Evolutionary conservation across 257 asterid genomes (phyloP).

Genomic region (Primulina eburnea): DNA sequence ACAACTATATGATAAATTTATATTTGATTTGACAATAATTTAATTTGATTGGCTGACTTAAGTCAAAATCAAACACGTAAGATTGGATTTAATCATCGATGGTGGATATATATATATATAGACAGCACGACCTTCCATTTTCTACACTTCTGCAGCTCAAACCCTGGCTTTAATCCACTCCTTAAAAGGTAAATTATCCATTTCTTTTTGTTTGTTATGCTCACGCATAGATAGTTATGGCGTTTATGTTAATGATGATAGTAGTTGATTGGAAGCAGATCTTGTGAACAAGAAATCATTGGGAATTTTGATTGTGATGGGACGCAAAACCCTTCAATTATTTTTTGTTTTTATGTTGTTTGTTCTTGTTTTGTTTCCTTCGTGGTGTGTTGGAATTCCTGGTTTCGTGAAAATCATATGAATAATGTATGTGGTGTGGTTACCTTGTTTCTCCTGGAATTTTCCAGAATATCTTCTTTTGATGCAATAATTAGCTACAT

Average conservation of each 20-base stretch:
- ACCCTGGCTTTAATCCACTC: neutral
- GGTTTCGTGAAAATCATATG: constrained; percentile 10
- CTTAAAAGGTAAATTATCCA: neutral
- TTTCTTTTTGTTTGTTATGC: neutral
- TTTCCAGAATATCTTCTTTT: neutral
- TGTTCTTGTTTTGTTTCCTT: neutral
- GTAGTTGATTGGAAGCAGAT: constrained; percentile 17
- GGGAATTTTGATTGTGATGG: constrained; percentile 11
- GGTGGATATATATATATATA: neutral
- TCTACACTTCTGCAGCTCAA: neutral
- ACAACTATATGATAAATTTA: too few species aligned
- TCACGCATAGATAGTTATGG: neutral
- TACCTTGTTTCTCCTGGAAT: neutral
- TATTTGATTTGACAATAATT: too few species aligned
- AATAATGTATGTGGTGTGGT: neutral
- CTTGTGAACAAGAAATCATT: constrained; percentile 14
- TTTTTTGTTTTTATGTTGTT: neutral
- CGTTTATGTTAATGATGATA: neutral
- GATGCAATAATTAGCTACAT: neutral
- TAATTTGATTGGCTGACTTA: too few species aligned
- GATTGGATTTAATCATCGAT: too few species aligned
- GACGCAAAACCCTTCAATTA: constrained; percentile 11
- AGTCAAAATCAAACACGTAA: too few species aligned
- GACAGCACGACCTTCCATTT: neutral
- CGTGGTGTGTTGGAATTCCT: constrained; percentile 4